These are phyloP conservation scores for Lantana camara DNA, from an alignment of 257 asterid genomes.

Conservation along the genomic window DNA sequence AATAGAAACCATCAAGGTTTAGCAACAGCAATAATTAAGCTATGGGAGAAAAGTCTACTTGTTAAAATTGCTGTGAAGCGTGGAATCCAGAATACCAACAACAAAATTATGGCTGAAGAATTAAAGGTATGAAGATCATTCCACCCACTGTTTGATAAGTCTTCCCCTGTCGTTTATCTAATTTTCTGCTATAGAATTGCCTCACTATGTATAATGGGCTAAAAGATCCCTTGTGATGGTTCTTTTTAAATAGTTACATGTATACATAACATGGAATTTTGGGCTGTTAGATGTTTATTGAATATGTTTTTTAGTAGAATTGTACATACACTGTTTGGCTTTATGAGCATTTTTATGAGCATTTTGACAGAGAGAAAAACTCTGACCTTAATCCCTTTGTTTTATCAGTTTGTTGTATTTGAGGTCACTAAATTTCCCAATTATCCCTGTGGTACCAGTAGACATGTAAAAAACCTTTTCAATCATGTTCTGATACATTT, in stretches of 20 bases:
- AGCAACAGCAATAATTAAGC: conserved; percentile 84
- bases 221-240: background rate
- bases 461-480: no score
- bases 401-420: background rate
- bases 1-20: conserved; percentile 97
- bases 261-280: conserved; percentile 11
- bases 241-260: conserved; percentile 11
- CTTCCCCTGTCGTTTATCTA: conserved; percentile 11
- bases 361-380: no score
- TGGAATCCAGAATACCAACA: conserved; percentile 97
- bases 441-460: background rate
- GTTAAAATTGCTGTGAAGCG: conserved; percentile 99
- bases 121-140: conserved; percentile 71
- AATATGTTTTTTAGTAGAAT: conserved; percentile 4
- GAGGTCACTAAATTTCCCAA: background rate
- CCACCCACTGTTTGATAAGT: conserved; percentile 22
- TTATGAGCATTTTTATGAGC: background rate
- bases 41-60: conserved; percentile 93
- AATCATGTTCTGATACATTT: conserved; percentile 18
- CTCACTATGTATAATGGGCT: background rate
- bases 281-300: conserved; percentile 1
- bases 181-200: conserved; percentile 4
- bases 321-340: conserved; percentile 8
- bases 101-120: conserved; percentile 95
- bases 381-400: background rate